phyloP scores from a whole-genome alignment of 2,329 filamentous ascomycete genomes.

The Fusarium coffeatum region DNA sequence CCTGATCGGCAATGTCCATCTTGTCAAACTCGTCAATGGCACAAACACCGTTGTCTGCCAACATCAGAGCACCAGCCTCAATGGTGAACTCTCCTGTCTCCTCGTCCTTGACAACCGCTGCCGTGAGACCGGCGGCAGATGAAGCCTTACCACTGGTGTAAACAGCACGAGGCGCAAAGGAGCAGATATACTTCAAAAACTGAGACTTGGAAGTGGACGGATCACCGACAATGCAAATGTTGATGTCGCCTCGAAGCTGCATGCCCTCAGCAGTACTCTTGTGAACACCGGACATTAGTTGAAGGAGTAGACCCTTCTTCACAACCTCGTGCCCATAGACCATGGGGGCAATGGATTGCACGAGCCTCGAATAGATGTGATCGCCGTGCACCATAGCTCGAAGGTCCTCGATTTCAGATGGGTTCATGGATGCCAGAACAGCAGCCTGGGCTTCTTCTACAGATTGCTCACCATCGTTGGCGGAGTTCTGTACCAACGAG shows the following conservation, averaged over 20 bases:
- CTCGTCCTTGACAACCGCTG: constrained; percentile 96
- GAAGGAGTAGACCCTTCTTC: constrained; percentile 94
- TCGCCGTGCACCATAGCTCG: constrained; percentile 94
- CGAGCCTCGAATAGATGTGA: constrained; percentile 92
- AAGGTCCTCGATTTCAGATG: constrained; percentile 89
- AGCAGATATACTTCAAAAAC: constrained; percentile 97
- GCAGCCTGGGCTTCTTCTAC: constrained; percentile 90
- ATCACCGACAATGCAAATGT: constrained; percentile 98
- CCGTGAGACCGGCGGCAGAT: constrained; percentile 95
- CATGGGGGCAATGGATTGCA: constrained; percentile 95
- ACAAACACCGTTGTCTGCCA: constrained; percentile 96
- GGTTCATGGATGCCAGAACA: constrained; percentile 86
- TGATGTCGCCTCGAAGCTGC: constrained; percentile 95
- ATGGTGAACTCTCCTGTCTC: constrained; percentile 99
- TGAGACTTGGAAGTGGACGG: constrained; percentile 98
- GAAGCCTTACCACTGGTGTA: constrained; percentile 99
- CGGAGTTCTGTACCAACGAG: constrained; percentile 73
- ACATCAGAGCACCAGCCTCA: constrained; percentile 96
- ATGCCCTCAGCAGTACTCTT: constrained; percentile 95
- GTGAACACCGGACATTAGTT: constrained; percentile 94
- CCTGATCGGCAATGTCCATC: constrained; percentile 97
- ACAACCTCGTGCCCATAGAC: constrained; percentile 98
- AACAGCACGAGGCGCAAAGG: constrained; percentile 93
- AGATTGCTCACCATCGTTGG: constrained; percentile 73
- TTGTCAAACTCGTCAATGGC: constrained; percentile 99